These are phyloP conservation scores for Rhizopogon vesiculosus DNA, from an alignment of 768 basidiomycete species.

Conservation along the genomic window DNA sequence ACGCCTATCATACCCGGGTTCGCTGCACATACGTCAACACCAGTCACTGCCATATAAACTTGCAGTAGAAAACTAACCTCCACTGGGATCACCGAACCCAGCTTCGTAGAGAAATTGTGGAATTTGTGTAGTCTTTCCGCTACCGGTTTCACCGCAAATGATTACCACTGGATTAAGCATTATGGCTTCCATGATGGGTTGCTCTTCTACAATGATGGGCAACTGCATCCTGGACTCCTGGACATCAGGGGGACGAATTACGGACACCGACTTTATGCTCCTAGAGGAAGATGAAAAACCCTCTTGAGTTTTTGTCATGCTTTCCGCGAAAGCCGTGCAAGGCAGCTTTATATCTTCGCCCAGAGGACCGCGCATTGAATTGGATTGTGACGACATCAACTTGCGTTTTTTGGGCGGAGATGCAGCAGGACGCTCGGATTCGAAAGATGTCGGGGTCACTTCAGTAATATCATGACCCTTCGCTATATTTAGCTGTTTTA, in stretches of 20 bases:
- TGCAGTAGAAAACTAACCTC: conserved; percentile 47
- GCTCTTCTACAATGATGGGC: conserved; percentile 91
- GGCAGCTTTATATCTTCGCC: conserved; percentile 71
- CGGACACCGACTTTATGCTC: conserved; percentile 41
- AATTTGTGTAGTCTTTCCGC: conserved; percentile 97
- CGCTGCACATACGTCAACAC: conserved; percentile 41
- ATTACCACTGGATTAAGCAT: conserved; percentile 76
- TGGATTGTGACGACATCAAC: conserved; percentile 15
- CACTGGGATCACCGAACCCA: conserved; percentile 81
- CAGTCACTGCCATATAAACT: background rate
- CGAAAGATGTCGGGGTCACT: conserved; percentile 7
- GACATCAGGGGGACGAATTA: conserved; percentile 66
- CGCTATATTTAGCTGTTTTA: conserved; percentile 60
- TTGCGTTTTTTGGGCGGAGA: conserved; percentile 44
- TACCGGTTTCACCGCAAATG: conserved; percentile 88
- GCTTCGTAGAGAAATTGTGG: conserved; percentile 98
- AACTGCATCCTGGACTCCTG: conserved; percentile 73
- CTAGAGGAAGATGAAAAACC: conserved; percentile 9
- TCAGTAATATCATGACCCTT: conserved; percentile 36
- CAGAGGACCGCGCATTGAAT: conserved; percentile 67
- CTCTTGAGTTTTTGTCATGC: conserved; percentile 16
- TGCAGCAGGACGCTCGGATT: conserved; percentile 4
- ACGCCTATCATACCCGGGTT: conserved; percentile 98
- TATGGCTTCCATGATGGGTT: conserved; percentile 90
- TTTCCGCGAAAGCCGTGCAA: conserved; percentile 56